Base-by-base conservation (phyloP, 768 basidiomycete genomes). In the Boletus rex-veris region DNA sequence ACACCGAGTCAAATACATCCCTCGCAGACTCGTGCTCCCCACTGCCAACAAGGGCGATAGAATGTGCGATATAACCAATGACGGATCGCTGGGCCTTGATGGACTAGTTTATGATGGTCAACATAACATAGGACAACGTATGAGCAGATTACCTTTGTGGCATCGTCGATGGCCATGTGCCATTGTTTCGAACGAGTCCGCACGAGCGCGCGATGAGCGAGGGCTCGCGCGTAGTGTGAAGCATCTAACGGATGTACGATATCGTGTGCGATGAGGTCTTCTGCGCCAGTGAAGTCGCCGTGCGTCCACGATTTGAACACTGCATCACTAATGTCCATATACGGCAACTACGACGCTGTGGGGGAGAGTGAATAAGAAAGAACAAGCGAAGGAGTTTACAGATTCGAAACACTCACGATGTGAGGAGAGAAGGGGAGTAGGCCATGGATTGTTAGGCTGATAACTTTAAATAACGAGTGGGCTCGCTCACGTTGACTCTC, bases 31-130 rank as follows among this genome's bases (percentile, higher is more conserved):
- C 43, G 6, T 47, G 10, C 8, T 46, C 44, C n/a, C 36, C 55
- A 21, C 39, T 36, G 0, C 45, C 33, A 7, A 45, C 8, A 1
- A 6, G 19, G 1, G 52, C 48, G 8, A 58, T 36, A 4, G 51
- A 46, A 1, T 31, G 16, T 6, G 60, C 59, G 18, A 61, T 42
- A 42, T 61, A 33, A 36, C 50, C 59, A 5, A 61, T 42, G 2
- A 49, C 44, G 0, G 60, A 58, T 12, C 14, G 37, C 12, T 48
- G 48, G 15, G 39, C 7, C 7, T 58, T 4, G 16, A 52, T 26
- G 7, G 60, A 61, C 59, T 42, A 9, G 1, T 4, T 8, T 8
- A 3, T 28, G 14, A 31, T 7, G 1, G 37, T 57, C 38, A 57
- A 35, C 5, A 24, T 10, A 2, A 16, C 1, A 24, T 10, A 5